Conservation (phyloP, 2,329 filamentous ascomycete genomes). For the Alternaria postmessia region DNA sequence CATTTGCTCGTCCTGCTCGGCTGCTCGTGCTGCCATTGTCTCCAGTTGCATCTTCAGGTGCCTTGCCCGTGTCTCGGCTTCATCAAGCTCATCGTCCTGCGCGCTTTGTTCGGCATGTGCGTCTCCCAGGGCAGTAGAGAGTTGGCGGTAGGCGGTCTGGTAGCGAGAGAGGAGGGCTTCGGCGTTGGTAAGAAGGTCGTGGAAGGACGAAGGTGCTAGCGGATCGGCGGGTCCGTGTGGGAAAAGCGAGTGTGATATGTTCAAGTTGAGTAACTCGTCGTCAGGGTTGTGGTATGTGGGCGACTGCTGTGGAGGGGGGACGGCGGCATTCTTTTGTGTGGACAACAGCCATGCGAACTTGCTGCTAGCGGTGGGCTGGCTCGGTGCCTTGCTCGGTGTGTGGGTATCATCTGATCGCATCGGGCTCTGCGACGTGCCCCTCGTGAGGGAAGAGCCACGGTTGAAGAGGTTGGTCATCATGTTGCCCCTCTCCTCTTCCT, state of each 20-base stretch:
- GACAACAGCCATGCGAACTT: conserved; percentile 50
- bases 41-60: conserved; percentile 69
- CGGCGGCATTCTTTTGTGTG: conserved; percentile 44
- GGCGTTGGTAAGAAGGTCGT: conserved; percentile 65
- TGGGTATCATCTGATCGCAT: conserved; percentile 25
- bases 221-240: conserved; percentile 60
- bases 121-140: conserved; percentile 55
- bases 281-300: conserved; percentile 49
- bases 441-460: conserved; percentile 39
- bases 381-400: conserved; percentile 30
- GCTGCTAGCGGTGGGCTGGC: conserved; percentile 37
- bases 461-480: conserved; percentile 49
- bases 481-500: conserved; percentile 33
- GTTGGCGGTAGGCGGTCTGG: conserved; percentile 63
- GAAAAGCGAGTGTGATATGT: conserved; percentile 63
- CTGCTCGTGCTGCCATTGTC: conserved; percentile 64
- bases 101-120: conserved; percentile 63
- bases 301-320: conserved; percentile 33
- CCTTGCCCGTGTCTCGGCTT: conserved; percentile 64
- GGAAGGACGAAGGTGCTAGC: conserved; percentile 62
- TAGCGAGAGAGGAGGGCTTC: conserved; percentile 63
- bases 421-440: conserved; percentile 32
- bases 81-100: conserved; percentile 68
- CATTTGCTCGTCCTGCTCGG: conserved; percentile 66
- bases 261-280: conserved; percentile 63